A percentile compares a stretch with the other conserved stretches of the same genome.
phyloP scores from a whole-genome alignment of 2,329 filamentous ascomycete species.

The Cordyceps fumosorosea region DNA sequence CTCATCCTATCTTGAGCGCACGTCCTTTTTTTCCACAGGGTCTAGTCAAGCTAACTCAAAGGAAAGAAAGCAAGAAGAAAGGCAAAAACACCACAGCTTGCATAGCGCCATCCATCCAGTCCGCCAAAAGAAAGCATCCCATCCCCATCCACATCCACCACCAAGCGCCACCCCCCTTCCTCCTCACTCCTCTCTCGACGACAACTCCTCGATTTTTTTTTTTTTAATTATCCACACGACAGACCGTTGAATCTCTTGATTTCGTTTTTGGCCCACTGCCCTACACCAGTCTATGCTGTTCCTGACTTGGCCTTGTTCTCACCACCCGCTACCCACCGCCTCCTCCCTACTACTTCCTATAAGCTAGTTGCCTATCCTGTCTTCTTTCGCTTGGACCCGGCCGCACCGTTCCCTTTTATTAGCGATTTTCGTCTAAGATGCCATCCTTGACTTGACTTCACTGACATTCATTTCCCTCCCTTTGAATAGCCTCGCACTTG shows the following conservation, averaged over 20 bases:
- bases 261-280: constrained; percentile 6
- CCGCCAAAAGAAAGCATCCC: constrained; percentile 14
- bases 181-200: constrained; percentile 1
- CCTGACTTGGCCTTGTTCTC: constrained; percentile 11
- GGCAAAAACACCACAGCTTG: neutral
- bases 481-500: constrained; percentile 10
- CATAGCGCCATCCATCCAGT: constrained; percentile 13
- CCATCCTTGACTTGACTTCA: neutral
- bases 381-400: neutral
- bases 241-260: constrained; percentile 13
- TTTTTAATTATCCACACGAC: neutral
- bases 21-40: constrained; percentile 1
- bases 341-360: neutral
- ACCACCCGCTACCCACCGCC: neutral
- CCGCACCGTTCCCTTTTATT: neutral
- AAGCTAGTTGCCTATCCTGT: constrained; percentile 8
- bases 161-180: too few relatives aligned
- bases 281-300: constrained; percentile 12
- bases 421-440: neutral
- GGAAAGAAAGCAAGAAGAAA: too few relatives aligned
- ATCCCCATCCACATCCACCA: constrained; percentile 5
- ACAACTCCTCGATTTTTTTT: constrained; percentile 1
- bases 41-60: too few relatives aligned
- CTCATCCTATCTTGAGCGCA: constrained; percentile 6
- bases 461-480: constrained; percentile 16